These are phyloP conservation scores for Chrysoporthe cubensis DNA, from an alignment of 2,329 filamentous ascomycete species.

Conservation along the genomic window DNA sequence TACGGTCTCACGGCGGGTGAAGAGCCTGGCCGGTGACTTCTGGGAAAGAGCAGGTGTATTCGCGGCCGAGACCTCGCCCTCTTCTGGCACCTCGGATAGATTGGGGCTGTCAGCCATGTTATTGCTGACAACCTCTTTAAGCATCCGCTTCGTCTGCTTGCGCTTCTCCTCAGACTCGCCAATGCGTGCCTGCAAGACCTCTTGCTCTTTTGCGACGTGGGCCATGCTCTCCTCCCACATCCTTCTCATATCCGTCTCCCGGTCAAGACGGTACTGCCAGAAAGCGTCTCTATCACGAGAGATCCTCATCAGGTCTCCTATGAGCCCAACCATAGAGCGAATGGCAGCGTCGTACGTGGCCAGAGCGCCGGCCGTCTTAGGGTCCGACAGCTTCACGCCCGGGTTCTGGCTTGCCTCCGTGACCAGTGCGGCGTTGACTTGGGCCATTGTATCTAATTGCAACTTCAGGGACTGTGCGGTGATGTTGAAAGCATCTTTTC, in stretches of 20 bases:
- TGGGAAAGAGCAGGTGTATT: constrained; percentile 36
- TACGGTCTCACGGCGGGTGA: constrained; percentile 63
- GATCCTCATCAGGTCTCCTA: constrained; percentile 88
- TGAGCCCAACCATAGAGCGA: constrained; percentile 79
- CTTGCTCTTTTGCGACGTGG: constrained; percentile 91
- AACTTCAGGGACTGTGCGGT: constrained; percentile 93
- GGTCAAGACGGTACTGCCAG: constrained; percentile 93
- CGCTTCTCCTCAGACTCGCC: constrained; percentile 90
- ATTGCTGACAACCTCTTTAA: constrained; percentile 80
- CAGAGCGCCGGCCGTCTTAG: constrained; percentile 75
- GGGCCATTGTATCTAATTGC: constrained; percentile 86
- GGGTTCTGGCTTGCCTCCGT: constrained; percentile 73
- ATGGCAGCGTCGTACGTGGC: constrained; percentile 88
- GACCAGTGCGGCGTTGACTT: constrained; percentile 82
- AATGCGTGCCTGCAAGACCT: constrained; percentile 83
- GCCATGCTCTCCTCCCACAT: constrained; percentile 99
- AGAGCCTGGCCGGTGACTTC: constrained; percentile 47
- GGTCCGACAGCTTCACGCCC: constrained; percentile 72
- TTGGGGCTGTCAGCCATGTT: constrained; percentile 44
- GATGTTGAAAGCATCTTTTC: constrained; percentile 94
- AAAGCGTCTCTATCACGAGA: constrained; percentile 92
- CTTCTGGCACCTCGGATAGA: constrained; percentile 36
- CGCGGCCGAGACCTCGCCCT: constrained; percentile 36
- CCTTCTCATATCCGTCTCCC: constrained; percentile 86
- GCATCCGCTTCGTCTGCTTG: constrained; percentile 83